Percentiles rank a stretch among this genome's conserved stretches.
Evolutionary conservation across 345 rosid genomes (phyloP).

Genomic region (Sonneratia caseolaris): DNA sequence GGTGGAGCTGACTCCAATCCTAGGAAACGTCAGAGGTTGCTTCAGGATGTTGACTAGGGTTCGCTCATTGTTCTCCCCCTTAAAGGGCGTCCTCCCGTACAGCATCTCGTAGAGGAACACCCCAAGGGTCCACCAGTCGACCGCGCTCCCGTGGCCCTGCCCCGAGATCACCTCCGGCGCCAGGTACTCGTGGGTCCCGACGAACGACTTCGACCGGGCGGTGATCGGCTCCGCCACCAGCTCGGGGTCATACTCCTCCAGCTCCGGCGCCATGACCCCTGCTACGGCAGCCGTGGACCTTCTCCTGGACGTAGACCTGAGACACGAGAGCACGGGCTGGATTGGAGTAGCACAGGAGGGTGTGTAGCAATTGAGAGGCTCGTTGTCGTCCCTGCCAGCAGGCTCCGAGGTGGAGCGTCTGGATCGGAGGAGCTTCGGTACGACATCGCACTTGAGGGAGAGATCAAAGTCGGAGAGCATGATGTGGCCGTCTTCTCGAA

Average conservation of each 20-base stretch:
- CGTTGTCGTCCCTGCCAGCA: slow-evolving; percentile 2
- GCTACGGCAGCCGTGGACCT: slow-evolving; percentile 26
- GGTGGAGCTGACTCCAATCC: slow-evolving; percentile 32
- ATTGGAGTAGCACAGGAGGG: slow-evolving; percentile 53
- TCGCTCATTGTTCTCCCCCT: slow-evolving; percentile 83
- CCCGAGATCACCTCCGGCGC: slow-evolving; percentile 97
- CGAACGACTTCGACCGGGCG: slow-evolving; percentile 74
- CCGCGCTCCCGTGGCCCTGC: slow-evolving; percentile 92
- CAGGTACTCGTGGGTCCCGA: slow-evolving; percentile 90
- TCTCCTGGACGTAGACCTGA: slow-evolving; percentile 25
- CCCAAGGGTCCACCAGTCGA: slow-evolving; percentile 97
- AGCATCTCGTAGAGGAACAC: slow-evolving; percentile 83
- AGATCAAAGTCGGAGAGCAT: slow-evolving; percentile 78
- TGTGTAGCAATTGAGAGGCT: slow-evolving; percentile 24
- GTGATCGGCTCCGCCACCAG: slow-evolving; percentile 71
- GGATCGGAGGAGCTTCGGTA: slow-evolving; percentile 47
- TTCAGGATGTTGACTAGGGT: slow-evolving; percentile 76
- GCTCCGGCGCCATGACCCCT: slow-evolving; percentile 8
- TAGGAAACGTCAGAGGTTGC: slow-evolving; percentile 68
- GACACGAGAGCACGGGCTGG: slow-evolving; percentile 63
- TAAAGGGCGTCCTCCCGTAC: slow-evolving; percentile 79
- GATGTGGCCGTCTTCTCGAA: slow-evolving; percentile 64
- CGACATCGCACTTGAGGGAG: slow-evolving; percentile 80
- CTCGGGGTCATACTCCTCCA: slow-evolving; percentile 24
- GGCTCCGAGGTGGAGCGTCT: slow-evolving; percentile 6